Evolutionary conservation across 139 green algal genomes (phyloP).

Genomic region (Chlamydomonas sp.): DNA sequence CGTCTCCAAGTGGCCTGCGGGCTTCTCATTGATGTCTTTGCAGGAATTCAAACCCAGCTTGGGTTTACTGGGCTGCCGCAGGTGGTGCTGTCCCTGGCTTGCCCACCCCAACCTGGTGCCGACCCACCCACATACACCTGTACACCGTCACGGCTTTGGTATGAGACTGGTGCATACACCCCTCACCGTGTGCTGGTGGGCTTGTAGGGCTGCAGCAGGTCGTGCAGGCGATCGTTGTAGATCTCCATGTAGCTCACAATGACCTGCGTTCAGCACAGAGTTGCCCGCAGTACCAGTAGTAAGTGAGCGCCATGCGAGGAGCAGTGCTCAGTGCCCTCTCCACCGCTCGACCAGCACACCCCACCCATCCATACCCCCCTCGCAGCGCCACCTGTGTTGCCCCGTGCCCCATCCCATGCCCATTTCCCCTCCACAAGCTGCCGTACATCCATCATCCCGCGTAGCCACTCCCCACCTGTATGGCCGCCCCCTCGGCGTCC

Average conservation of each 20-base stretch:
- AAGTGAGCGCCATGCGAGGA: no score
- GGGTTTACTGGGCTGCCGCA: no score
- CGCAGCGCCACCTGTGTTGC: no score
- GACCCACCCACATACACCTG: not conserved
- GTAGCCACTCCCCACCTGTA: conserved; percentile 12
- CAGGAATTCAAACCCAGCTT: no score
- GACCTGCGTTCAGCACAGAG: not conserved
- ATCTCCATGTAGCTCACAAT: conserved; percentile 77
- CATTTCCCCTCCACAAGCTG: no score
- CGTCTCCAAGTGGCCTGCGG: not conserved
- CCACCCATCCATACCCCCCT: conserved; percentile 32
- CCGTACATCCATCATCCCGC: no score
- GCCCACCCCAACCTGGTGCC: not conserved
- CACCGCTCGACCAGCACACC: not conserved
- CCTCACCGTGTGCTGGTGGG: conserved; percentile 44
- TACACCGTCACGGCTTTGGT: not conserved
- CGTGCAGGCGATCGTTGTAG: conserved; percentile 79
- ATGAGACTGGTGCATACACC: not conserved
- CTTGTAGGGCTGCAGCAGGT: conserved; percentile 82
- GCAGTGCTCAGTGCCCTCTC: no score
- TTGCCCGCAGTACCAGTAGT: no score
- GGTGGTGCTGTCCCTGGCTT: no score
- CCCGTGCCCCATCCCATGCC: no score
- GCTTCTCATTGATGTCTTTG: no score
- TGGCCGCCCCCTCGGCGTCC: conserved; percentile 20